phyloP scores from a whole-genome alignment of 2,329 filamentous ascomycete genomes.

The Aspergillus fumigatiaffinis region DNA sequence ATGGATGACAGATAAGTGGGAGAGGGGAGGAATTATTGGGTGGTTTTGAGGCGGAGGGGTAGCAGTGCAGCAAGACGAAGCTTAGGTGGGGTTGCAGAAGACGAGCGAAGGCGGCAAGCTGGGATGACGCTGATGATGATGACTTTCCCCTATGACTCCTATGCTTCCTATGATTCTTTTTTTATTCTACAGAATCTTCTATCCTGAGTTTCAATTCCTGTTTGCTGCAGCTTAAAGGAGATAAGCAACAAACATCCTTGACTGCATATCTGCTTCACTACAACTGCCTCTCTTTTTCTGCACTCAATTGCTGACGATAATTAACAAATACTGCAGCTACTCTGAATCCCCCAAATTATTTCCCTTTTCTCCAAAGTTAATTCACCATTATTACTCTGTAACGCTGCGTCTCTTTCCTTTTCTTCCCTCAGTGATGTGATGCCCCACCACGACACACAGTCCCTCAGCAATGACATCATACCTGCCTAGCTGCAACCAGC shows the following conservation, averaged over 20 bases:
- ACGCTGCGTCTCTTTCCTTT: no score
- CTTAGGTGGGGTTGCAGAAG: background rate
- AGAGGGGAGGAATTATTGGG: background rate
- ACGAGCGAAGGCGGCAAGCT: background rate
- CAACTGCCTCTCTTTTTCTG: background rate
- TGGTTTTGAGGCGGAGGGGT: background rate
- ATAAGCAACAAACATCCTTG: background rate
- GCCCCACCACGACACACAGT: background rate
- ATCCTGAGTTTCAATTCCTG: background rate
- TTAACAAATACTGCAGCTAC: no score
- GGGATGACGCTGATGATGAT: background rate
- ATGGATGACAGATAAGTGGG: background rate
- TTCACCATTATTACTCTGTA: background rate
- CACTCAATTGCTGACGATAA: background rate
- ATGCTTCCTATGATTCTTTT: background rate
- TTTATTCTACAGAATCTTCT: background rate
- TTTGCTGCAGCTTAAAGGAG: background rate
- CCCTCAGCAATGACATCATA: constrained; percentile 27
- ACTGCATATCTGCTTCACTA: background rate
- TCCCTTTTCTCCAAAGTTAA: background rate
- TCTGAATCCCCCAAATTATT: background rate
- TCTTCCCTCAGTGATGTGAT: constrained; percentile 1
- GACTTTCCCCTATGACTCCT: background rate
- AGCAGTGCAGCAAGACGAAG: background rate
- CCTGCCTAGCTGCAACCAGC: background rate